These are phyloP conservation scores for Aegilops longissima DNA, from an alignment of 176 grass and related monocot genomes.

Conservation along the genomic window DNA sequence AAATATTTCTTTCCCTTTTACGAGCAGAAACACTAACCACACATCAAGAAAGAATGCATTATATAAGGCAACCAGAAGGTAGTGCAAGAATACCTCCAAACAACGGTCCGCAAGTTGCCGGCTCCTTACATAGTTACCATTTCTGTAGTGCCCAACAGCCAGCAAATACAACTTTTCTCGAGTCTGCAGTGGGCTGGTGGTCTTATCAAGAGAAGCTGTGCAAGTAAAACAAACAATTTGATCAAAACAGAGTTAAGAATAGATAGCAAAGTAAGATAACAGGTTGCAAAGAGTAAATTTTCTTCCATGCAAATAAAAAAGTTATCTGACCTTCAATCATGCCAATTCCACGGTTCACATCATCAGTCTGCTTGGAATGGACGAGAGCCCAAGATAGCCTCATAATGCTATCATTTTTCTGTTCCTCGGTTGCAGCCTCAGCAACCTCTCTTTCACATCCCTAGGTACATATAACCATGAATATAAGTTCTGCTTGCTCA, in stretches of 20 bases:
- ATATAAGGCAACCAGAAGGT: conserved; percentile 16
- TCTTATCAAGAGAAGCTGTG: conserved; percentile 72
- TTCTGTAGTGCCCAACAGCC: conserved; percentile 89
- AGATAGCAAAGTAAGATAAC: background rate
- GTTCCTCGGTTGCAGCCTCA: conserved; percentile 50
- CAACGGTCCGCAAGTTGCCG: conserved; percentile 75
- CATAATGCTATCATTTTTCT: conserved; percentile 79
- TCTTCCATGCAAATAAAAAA: background rate
- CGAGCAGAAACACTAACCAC: background rate
- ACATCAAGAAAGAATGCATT: background rate
- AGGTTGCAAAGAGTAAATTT: background rate
- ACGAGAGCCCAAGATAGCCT: conserved; percentile 97
- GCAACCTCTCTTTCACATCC: conserved; percentile 76
- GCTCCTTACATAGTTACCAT: conserved; percentile 79
- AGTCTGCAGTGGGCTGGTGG: conserved; percentile 57
- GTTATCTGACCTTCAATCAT: conserved; percentile 83
- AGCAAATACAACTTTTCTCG: conserved; percentile 81
- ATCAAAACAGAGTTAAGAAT: conserved; percentile 30
- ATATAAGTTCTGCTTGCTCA: background rate
- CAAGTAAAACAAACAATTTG: conserved; percentile 18
- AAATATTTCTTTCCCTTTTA: background rate
- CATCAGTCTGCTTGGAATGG: conserved; percentile 72
- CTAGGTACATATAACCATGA: conserved; percentile 19
- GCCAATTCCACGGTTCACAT: conserved; percentile 92
- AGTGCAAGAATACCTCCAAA: conserved; percentile 52